Evolutionary conservation across 108 stramenopile genomes (phyloP), one percentile per base, ranked within the genome.

Genomic region (Mediolabrus comicus): DNA sequence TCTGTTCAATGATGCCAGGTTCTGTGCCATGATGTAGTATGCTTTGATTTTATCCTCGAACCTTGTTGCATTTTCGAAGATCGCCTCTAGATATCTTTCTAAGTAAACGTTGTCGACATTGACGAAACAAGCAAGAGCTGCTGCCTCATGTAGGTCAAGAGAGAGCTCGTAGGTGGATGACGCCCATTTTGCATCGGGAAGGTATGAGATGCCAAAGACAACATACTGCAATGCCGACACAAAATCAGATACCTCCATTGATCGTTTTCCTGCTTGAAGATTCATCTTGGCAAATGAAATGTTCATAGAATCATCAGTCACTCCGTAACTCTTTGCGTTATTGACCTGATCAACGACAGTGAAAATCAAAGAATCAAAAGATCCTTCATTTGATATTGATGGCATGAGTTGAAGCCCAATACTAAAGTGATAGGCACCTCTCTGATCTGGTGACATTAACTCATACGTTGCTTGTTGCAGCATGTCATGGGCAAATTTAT

Each of bases 391-490:
- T 19, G 55, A 31, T 56, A 17, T 12, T 9, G 24, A 30, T 33
- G 33, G 31, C 61, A 38, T 51, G 27, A 62, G 54, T 22, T 63
- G 51, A 17, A 43, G 41, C n/a, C 55, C 55, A 29, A 56, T 28
- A 4, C 24, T 56, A 31, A 32, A 56, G 32, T 56, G 55, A 31
- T 10, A 56, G 1, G 36, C 55, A 49, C 33, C 32, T 30, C 62
- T 67, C 6, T 69, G 57, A 26, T 67, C 54, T 0, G 65, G 27
- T 41, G 72, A 27, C 11, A 85, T 72, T 49, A 85, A 46, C 13
- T 58, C 67, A 43, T 85, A 86, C 5, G 85, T 80, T n/a, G 85
- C 75, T 64, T 86, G 80, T 57, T 80, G 65, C 2, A 86, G 69
- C 33, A 56, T 71, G 55, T 86, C 85, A 49, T 86, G 85, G 11